Evolutionary conservation across 148 eudicot species (phyloP), one percentile per base, ranked within the genome.

Genomic region (Chenopodium suecicum): DNA sequence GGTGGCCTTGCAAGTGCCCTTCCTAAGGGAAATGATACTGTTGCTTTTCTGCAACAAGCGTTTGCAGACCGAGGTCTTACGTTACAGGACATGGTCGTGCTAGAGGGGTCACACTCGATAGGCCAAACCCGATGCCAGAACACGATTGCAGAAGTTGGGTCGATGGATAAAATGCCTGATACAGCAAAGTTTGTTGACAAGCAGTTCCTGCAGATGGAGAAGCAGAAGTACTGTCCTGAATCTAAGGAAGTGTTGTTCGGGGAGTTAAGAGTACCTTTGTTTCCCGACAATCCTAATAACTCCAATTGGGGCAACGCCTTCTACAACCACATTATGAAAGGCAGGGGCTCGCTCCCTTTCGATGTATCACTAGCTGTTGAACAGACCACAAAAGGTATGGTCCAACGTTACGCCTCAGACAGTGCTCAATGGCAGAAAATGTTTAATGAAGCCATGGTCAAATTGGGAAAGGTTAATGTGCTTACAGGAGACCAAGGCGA

Each of bases 21-120:
- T 3, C 87, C 88, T 1, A 79, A 74, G 63, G 78, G 81, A 3
- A 14, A 29, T 7, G 46, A 14, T 13, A n/a, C 16, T 37, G 2
- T 82, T 13, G 66, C 47, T 0, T 0, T 0, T 0, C 11, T 72
- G 52, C 31, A 58, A 20, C 20, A 17, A 19, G 19, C 16, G 46
- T 83, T 78, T 23, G 78, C 77, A 9, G 27, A 7, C 0, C 68
- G 48, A 14, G 85, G 85, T 9, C 69, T 79, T 1, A 37, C 85
- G 0, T 32, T 74, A 6, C 75, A 67, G 0, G 85, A 83, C 63
- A 5, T 83, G 31, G 85, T 83, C 0, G 82, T 79, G 50, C 71
- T 83, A 2, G 75, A 74, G 27, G 85, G 85, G 4, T 66, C 85
- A 0, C 85, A 83, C 82, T 83, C 85, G 1, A 79, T 79, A 20